phyloP scores from a whole-genome alignment of 2,329 filamentous ascomycete species.

The Hypoxylon sp. region DNA sequence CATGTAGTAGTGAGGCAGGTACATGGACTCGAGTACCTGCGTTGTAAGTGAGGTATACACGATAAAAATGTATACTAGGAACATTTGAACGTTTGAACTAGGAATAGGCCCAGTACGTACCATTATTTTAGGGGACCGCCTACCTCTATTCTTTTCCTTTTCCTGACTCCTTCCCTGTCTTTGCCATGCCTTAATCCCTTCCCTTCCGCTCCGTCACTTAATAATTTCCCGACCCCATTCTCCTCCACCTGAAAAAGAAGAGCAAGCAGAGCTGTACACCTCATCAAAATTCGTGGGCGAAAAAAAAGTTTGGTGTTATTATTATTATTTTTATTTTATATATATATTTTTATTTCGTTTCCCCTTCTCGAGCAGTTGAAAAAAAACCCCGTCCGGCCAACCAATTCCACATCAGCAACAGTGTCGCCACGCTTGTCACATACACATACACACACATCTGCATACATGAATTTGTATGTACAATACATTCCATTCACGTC shows the following conservation, averaged over 20 bases:
- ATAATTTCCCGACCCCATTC: slow-evolving; percentile 53
- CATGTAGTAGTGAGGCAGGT: slow-evolving; percentile 8
- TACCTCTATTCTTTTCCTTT: slow-evolving; percentile 36
- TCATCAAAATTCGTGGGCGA: slow-evolving; percentile 43
- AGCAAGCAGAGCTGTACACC: slow-evolving; percentile 43
- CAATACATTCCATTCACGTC: slow-evolving; percentile 42
- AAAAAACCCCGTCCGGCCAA: slow-evolving; percentile 30
- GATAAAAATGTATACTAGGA: slow-evolving; percentile 15
- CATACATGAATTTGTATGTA: slow-evolving; percentile 12
- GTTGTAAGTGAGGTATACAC: slow-evolving; percentile 19
- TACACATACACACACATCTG: neutral
- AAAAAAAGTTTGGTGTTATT: slow-evolving; percentile 39
- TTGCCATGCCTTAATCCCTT: slow-evolving; percentile 51
- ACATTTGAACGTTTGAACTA: slow-evolving; percentile 14
- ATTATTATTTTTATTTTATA: slow-evolving; percentile 35
- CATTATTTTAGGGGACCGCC: slow-evolving; percentile 44
- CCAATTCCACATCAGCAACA: slow-evolving; percentile 24
- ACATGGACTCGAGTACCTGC: neutral
- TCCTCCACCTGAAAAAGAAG: slow-evolving; percentile 46
- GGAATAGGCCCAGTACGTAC: slow-evolving; percentile 38
- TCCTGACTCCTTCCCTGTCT: slow-evolving; percentile 47
- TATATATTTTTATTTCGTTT: slow-evolving; percentile 23
- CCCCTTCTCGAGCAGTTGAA: slow-evolving; percentile 26
- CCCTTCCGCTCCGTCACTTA: slow-evolving; percentile 51
- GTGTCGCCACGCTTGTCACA: slow-evolving; percentile 8